Conservation (phyloP, 75 land plant genomes). For the Selaginella tamariscina region DNA sequence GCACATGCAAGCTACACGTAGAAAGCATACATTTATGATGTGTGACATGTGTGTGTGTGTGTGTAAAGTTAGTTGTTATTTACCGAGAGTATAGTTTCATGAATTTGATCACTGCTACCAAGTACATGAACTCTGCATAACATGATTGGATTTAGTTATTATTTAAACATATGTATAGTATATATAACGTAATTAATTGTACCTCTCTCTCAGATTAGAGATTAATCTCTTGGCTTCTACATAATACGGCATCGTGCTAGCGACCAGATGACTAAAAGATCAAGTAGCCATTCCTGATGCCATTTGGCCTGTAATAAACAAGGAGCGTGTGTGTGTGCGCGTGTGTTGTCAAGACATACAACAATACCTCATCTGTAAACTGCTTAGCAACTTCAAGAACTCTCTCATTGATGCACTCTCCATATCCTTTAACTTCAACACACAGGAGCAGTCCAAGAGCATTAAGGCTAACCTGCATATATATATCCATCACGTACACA, state of each 20-base stretch:
- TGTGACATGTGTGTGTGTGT: no score
- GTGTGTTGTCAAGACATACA: background rate
- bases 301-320: constrained; percentile 38
- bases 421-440: constrained; percentile 40
- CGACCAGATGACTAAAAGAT: constrained; percentile 65
- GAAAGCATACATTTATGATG: no score
- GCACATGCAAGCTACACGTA: no score
- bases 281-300: constrained; percentile 75
- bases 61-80: no score
- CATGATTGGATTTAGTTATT: no score
- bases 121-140: no score
- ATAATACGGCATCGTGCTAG: constrained; percentile 29
- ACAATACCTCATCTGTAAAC: constrained; percentile 40
- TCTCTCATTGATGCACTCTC: constrained; percentile 25
- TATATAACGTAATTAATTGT: no score
- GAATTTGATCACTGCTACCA: no score
- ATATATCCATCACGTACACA: no score
- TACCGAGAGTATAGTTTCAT: no score
- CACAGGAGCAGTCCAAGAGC: constrained; percentile 72
- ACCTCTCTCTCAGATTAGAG: constrained; percentile 32
- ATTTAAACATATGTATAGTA: no score
- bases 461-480: constrained; percentile 61
- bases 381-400: constrained; percentile 22
- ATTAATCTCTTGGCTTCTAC: constrained; percentile 41
- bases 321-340: background rate